Conservation (phyloP, 2,329 filamentous ascomycete genomes). For the Juglanconis sp. region DNA sequence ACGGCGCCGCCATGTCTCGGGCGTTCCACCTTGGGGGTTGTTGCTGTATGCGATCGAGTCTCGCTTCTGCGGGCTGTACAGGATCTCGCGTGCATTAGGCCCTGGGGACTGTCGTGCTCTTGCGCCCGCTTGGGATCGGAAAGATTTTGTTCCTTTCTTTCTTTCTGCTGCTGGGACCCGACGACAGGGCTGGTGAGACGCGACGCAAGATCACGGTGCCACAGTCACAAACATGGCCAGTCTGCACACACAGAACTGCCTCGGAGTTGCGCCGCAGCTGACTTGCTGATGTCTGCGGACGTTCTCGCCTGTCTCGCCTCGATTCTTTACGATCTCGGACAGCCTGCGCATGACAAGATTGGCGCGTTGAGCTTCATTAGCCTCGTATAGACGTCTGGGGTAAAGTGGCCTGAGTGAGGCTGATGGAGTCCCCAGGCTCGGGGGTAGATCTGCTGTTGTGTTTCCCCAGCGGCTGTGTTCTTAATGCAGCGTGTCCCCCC, state of each 20-base stretch:
- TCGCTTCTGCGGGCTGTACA: slow-evolving; percentile 10
- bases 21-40: neutral
- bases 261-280: slow-evolving; percentile 9
- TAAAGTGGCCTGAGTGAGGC: slow-evolving; percentile 4
- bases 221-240: slow-evolving; percentile 8
- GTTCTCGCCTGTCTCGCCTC: neutral
- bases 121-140: neutral
- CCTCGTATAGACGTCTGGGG: neutral
- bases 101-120: neutral
- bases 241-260: neutral
- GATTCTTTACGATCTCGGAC: neutral
- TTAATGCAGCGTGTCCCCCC: neutral
- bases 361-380: neutral
- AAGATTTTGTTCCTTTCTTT: neutral
- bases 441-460: slow-evolving; percentile 5
- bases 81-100: neutral
- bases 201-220: neutral
- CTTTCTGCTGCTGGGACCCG: neutral
- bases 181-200: neutral
- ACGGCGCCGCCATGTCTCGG: neutral
- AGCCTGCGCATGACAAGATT: neutral
- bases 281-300: slow-evolving; percentile 3
- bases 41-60: neutral
- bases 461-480: slow-evolving; percentile 2
- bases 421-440: neutral